Conservation (phyloP, 179 eudicot species). For the Dionaea muscipula region DNA sequence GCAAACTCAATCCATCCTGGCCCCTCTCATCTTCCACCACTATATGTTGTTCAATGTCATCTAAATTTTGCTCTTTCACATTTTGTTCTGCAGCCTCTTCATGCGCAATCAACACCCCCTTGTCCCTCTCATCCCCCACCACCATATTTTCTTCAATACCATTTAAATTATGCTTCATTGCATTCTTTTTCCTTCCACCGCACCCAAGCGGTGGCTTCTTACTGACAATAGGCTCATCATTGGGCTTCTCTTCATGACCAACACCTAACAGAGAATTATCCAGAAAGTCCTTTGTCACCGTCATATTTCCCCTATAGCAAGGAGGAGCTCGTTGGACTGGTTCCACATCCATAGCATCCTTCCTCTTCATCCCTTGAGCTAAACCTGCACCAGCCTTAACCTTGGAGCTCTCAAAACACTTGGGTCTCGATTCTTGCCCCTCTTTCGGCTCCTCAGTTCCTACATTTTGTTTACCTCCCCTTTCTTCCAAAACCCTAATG, state of each 20-base stretch:
- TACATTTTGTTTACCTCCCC: background rate
- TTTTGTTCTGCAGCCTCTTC: too few relatives aligned
- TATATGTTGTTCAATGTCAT: too few relatives aligned
- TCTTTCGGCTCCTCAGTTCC: conserved; percentile 2
- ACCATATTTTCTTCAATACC: too few relatives aligned
- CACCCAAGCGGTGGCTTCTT: conserved; percentile 14
- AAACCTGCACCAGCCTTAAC: conserved; percentile 10
- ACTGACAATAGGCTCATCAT: conserved; percentile 11
- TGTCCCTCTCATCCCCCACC: too few relatives aligned
- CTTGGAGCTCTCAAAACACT: conserved; percentile 21
- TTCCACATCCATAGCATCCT: conserved; percentile 1
- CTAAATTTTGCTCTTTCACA: too few relatives aligned
- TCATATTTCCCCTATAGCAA: conserved; percentile 24
- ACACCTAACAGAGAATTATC: conserved; percentile 6
- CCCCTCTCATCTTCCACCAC: conserved; percentile 9
- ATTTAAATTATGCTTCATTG: conserved; percentile 6
- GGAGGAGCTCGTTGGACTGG: conserved; percentile 1
- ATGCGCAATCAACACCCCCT: too few relatives aligned
- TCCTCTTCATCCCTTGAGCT: background rate
- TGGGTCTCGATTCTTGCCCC: conserved; percentile 11
- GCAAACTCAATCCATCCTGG: conserved; percentile 7
- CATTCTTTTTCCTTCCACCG: conserved; percentile 23
- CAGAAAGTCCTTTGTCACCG: conserved; percentile 7
- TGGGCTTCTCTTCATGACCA: conserved; percentile 2
- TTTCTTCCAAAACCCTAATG: background rate